Base-by-base conservation (phyloP, 106 monocot species). In the Apostasia ramifera region DNA sequence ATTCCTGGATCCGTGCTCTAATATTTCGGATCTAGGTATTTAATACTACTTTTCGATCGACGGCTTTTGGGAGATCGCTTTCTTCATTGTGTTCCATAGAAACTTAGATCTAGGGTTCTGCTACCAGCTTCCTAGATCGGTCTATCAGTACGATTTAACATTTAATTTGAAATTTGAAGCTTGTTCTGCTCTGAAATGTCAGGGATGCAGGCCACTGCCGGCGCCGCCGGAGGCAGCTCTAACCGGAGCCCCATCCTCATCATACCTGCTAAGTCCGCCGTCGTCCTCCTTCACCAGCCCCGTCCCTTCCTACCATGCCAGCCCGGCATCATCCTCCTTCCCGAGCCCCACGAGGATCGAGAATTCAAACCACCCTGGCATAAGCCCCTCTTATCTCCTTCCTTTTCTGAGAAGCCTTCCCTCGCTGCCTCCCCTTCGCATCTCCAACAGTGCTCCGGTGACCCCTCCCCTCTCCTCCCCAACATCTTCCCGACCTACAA, bases 381-480 rank as follows among this genome's bases (percentile, higher is more conserved):
- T 82, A n/a, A 74, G 75, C 40, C 70, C 92, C 3, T 81, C 85
- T 4, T 86, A 77, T 62, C 83, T 95, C 61, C 85, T 95, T 53
- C 95, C 95, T 2, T 91, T 95, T 80, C 83, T 95, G 61, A 81
- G 78, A 0, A 88, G 86, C 78, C 83, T 91, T 66, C 71, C 84
- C 61, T 88, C 91, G 5, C 91, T 91, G 0, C 88, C 88, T 2
- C 59, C 59, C 2, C 85, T 95, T 15, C 83, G 91, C 7, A 88
- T 95, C 69, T 95, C 95, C 69, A 91, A 74, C 71, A 91, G 91
- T 53, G 91, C 95, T 39, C 95, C 95, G 0, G 86, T 91, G 1
- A 95, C 86, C n/a, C 95, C 95, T 40, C 95, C 91, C 2, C 88
- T 95, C 76, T 91, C 95, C 49, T 95, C 91, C 43, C 95, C 95